Percentiles rank a stretch among this genome's conserved stretches.
Evolutionary conservation across 2,329 filamentous ascomycete genomes (phyloP).

Genomic region (Chaetoscypha palmicola): DNA sequence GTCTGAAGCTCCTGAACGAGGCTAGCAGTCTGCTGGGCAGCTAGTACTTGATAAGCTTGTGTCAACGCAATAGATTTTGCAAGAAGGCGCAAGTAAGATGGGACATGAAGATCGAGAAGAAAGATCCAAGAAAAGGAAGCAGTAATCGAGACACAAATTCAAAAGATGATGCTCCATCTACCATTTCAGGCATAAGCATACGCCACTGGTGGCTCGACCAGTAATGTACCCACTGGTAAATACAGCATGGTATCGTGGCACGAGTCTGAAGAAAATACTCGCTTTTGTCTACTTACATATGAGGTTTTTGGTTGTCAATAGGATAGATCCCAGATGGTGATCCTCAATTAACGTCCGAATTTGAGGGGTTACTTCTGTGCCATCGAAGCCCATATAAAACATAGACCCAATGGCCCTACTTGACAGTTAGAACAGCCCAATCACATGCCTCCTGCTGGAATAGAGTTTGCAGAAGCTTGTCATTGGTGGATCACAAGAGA

Average conservation of each 20-base stretch:
- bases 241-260: neutral
- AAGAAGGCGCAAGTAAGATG: neutral
- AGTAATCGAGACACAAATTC: neutral
- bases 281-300: conserved; percentile 53
- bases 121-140: neutral
- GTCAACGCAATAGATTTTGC: neutral
- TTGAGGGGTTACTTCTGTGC: conserved; percentile 74
- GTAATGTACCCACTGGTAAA: neutral
- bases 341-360: conserved; percentile 74
- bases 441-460: neutral
- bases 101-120: neutral
- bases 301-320: conserved; percentile 76
- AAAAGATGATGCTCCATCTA: neutral
- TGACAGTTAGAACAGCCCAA: conserved; percentile 1
- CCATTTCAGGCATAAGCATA: neutral
- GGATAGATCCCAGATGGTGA: conserved; percentile 81
- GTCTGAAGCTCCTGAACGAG: conserved; percentile 88
- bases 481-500: neutral
- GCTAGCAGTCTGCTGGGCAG: conserved; percentile 80
- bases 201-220: neutral
- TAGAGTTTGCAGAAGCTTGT: neutral
- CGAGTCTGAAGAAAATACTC: neutral
- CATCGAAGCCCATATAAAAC: conserved; percentile 59
- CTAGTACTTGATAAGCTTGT: too few species aligned
- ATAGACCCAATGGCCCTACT: conserved; percentile 14